Evolutionary conservation across 202 grass and related monocot species (phyloP).

Genomic region (Alloteropsis angusta): DNA sequence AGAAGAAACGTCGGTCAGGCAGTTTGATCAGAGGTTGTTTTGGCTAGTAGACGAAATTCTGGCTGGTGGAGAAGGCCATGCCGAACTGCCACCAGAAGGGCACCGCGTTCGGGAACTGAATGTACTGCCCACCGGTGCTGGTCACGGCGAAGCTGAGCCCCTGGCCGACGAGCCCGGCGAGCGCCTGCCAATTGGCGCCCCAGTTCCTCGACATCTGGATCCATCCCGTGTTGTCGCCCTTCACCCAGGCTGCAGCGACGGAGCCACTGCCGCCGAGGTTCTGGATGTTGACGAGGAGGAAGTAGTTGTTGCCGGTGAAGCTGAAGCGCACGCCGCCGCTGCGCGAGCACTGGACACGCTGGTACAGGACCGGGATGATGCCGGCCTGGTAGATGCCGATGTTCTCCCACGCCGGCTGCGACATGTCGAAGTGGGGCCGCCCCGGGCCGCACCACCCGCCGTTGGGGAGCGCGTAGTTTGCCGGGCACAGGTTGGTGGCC

Average conservation of each 20-base stretch:
- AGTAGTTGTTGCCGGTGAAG: slow-evolving; percentile 44
- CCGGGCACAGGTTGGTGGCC: slow-evolving; percentile 57
- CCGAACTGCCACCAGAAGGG: slow-evolving; percentile 54
- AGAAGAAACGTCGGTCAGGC: too few species aligned
- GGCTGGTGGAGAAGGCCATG: slow-evolving; percentile 37
- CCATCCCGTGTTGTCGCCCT: slow-evolving; percentile 38
- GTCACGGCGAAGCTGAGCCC: slow-evolving; percentile 39
- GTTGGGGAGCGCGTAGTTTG: slow-evolving; percentile 46
- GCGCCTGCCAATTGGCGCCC: slow-evolving; percentile 72
- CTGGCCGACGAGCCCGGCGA: slow-evolving; percentile 26
- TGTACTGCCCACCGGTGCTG: slow-evolving; percentile 41
- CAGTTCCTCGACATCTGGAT: slow-evolving; percentile 48
- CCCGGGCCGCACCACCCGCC: slow-evolving; percentile 65
- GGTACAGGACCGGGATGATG: background rate
- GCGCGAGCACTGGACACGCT: slow-evolving; percentile 40
- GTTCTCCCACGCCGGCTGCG: background rate
- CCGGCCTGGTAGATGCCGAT: background rate
- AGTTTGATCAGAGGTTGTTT: background rate
- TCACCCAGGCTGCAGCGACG: slow-evolving; percentile 25
- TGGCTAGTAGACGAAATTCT: slow-evolving; percentile 34
- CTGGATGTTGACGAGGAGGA: slow-evolving; percentile 55
- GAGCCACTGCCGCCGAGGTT: slow-evolving; percentile 62
- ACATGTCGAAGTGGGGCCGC: slow-evolving; percentile 42
- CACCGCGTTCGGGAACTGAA: slow-evolving; percentile 27
- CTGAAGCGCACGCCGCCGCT: slow-evolving; percentile 46